phyloP scores from a whole-genome alignment of 805 yeast species.

The Teunomyces aglyptinius region DNA sequence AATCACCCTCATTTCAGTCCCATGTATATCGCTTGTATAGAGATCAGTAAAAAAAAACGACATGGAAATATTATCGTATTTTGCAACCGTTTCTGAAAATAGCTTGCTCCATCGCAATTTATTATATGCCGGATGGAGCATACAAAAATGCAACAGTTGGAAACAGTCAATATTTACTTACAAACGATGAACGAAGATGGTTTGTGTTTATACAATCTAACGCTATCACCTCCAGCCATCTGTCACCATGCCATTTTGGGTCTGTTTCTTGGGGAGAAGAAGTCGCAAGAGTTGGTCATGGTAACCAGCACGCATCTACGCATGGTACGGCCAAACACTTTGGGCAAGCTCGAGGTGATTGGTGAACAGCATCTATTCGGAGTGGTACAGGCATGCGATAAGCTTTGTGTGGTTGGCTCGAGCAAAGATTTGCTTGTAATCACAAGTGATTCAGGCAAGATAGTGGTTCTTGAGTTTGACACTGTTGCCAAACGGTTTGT shows the following conservation, averaged over 20 bases:
- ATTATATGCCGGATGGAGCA: not conserved
- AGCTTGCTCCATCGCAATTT: too few relatives aligned
- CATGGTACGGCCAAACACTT: slow-evolving; percentile 50
- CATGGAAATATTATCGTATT: not conserved
- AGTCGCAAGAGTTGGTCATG: slow-evolving; percentile 60
- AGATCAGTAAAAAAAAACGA: too few relatives aligned
- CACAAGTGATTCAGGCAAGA: slow-evolving; percentile 77
- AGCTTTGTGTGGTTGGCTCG: slow-evolving; percentile 53
- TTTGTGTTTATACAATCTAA: slow-evolving; percentile 64
- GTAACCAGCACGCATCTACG: slow-evolving; percentile 57
- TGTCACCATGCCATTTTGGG: slow-evolving; percentile 62
- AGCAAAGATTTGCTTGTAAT: slow-evolving; percentile 58
- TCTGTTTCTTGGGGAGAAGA: slow-evolving; percentile 52
- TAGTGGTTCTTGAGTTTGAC: slow-evolving; percentile 52
- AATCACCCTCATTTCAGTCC: not conserved
- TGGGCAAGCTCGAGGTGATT: slow-evolving; percentile 52
- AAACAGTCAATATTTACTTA: not conserved
- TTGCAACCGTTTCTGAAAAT: not conserved
- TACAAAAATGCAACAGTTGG: too few relatives aligned
- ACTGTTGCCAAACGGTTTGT: slow-evolving; percentile 38
- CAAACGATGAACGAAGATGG: slow-evolving; percentile 20
- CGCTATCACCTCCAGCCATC: slow-evolving; percentile 61
- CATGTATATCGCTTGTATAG: too few relatives aligned
- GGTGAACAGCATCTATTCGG: slow-evolving; percentile 53
- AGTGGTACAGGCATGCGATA: slow-evolving; percentile 50